Evolutionary conservation across 1,139 yeast genomes (phyloP), one percentile per base, ranked within the genome.

Genomic region (Taphrina sp.): DNA sequence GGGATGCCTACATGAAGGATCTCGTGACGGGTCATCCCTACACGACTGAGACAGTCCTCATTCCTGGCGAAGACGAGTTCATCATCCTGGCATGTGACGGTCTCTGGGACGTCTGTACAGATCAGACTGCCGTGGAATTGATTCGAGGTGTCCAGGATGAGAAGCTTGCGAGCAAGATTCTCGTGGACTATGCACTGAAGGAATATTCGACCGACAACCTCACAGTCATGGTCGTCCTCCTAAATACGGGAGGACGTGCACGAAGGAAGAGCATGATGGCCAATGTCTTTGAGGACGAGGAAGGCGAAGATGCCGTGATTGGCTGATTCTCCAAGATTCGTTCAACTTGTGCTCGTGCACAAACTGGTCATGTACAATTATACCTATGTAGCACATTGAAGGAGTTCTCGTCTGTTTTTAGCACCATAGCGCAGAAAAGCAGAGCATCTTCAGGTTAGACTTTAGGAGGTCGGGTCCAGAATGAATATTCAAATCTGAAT

Each of bases 21-120:
- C 74, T 87, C 60, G 96, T 92, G 19, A 81, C 89, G 34, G 96
- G 96, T 0, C 80, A 82, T 56, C 99, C 98, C 0, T 92, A 84
- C 65, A 92, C 98, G 0, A 88, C 98, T 0, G 81, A 89, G 47
- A 89, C 95, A 0, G 87, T 82, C 65, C 75, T 94, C 24, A 72
- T 76, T 59, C 64, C 72, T 17, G 45, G 51, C 16, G 73, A 74
- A 3, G 95, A 87, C 66, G 81, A 85, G 63, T 88, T 86, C 67
- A 68, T 90, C 66, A 89, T 90, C 53, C 72, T 90, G 59, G 96
- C 96, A 0, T 89, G 96, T 68, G 97, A 90, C 69, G 97, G 97
- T 0, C 74, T 90, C 12, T 90, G 96, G 96, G 97, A 90, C 67
- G 96, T 90, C 2, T 76, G 90, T 54, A 76, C 81, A 4, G 97